A percentile compares a stretch with the other conserved stretches of the same genome.
phyloP scores from a whole-genome alignment of 108 stramenopile genomes.

The Skeletonema tropicum region DNA sequence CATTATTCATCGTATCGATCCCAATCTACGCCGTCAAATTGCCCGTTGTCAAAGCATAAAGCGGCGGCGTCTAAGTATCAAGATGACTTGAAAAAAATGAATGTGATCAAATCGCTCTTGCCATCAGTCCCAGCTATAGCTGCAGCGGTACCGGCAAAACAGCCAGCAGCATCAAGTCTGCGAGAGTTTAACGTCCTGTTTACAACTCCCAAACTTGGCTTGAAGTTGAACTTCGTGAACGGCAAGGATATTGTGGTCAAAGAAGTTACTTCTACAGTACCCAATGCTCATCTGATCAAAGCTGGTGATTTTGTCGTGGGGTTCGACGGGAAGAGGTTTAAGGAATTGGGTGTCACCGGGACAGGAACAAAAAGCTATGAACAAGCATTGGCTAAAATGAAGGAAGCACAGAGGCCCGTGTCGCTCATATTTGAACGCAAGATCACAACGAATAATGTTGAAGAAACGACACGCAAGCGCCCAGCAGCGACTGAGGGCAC shows the following conservation, averaged over 20 bases:
- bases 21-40: background rate
- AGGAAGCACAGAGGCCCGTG: background rate
- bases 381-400: background rate
- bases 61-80: constrained; percentile 2
- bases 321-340: background rate
- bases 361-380: background rate
- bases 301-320: constrained; percentile 4
- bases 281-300: background rate
- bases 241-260: background rate
- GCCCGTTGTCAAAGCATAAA: constrained; percentile 10
- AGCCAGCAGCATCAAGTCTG: background rate
- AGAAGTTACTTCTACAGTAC: background rate
- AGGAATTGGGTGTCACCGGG: background rate
- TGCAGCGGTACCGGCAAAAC: background rate
- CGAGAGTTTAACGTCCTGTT: background rate
- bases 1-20: background rate
- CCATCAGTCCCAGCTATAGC: background rate
- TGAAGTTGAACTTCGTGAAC: background rate
- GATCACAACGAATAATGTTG: background rate
- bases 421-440: background rate
- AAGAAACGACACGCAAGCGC: background rate
- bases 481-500: background rate
- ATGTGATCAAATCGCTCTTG: background rate
- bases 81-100: constrained; percentile 12
- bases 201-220: background rate